phyloP scores from a whole-genome alignment of 129 eudicot species.

The Helianthus annuus region DNA sequence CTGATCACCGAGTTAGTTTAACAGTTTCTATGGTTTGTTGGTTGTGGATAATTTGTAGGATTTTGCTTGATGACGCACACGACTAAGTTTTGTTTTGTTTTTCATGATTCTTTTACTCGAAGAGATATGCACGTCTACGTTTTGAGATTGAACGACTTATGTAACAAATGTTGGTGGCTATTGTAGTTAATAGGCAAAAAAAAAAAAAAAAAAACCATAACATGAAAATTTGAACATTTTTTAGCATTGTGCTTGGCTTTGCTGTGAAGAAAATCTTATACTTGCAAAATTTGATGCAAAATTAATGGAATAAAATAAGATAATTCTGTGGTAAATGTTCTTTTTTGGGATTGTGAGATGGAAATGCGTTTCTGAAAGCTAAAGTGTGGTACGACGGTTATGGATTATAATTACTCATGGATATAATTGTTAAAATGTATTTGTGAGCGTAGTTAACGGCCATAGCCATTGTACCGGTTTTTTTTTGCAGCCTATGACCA shows the following conservation, averaged over 20 bases:
- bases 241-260: not conserved
- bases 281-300: not conserved
- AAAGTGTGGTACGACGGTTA: not conserved
- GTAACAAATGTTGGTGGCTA: not conserved
- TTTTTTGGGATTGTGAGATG: not conserved
- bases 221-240: not conserved
- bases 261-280: not conserved
- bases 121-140: not conserved
- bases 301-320: not conserved
- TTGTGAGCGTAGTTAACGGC: not conserved
- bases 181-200: not conserved
- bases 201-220: not conserved
- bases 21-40: not conserved
- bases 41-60: not conserved
- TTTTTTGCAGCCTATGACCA: not conserved
- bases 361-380: not conserved
- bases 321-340: not conserved
- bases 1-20: not conserved
- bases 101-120: not conserved
- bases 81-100: not conserved
- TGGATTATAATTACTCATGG: not conserved
- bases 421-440: not conserved
- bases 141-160: not conserved
- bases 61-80: not conserved
- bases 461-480: not conserved